Conservation (phyloP, 1,284 basidiomycete genomes). For the Neolentinus lepideus region DNA sequence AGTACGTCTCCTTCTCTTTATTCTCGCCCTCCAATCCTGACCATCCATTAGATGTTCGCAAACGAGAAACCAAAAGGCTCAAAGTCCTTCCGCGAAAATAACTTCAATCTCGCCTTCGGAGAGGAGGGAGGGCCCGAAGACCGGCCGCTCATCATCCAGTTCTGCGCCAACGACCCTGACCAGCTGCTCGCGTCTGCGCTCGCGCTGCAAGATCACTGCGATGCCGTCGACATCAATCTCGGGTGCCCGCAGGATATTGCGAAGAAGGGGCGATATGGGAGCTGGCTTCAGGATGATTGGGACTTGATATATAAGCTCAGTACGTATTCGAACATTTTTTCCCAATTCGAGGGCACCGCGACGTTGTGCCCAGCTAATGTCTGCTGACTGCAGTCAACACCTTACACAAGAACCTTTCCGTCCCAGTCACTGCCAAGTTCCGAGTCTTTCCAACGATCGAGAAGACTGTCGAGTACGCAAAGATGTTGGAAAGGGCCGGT, state of each 20-base stretch:
- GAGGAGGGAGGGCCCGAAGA: conserved; percentile 38
- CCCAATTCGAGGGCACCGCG: too few species aligned
- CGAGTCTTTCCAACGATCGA: conserved; percentile 83
- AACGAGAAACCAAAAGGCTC: neutral
- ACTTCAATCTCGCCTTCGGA: neutral
- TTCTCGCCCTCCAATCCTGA: neutral
- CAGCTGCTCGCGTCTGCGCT: conserved; percentile 72
- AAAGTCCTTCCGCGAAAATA: neutral
- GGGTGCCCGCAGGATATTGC: conserved; percentile 98
- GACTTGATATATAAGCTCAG: conserved; percentile 76
- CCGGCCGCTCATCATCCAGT: conserved; percentile 88
- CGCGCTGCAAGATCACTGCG: conserved; percentile 69
- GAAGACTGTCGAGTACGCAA: conserved; percentile 89
- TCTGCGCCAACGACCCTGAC: conserved; percentile 88
- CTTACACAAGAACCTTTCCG: conserved; percentile 74
- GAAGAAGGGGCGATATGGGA: conserved; percentile 79
- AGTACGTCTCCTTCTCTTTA: conserved; percentile 26
- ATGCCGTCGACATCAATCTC: conserved; percentile 93
- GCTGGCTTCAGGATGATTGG: conserved; percentile 95
- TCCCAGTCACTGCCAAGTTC: conserved; percentile 97
- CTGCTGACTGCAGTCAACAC: conserved; percentile 82
- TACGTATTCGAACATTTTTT: too few species aligned
- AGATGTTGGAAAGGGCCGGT: conserved; percentile 92
- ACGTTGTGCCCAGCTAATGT: too few species aligned
- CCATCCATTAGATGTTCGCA: neutral